phyloP scores from a whole-genome alignment of 2,329 filamentous ascomycete species.

The Chrysosphaeria jannelii region DNA sequence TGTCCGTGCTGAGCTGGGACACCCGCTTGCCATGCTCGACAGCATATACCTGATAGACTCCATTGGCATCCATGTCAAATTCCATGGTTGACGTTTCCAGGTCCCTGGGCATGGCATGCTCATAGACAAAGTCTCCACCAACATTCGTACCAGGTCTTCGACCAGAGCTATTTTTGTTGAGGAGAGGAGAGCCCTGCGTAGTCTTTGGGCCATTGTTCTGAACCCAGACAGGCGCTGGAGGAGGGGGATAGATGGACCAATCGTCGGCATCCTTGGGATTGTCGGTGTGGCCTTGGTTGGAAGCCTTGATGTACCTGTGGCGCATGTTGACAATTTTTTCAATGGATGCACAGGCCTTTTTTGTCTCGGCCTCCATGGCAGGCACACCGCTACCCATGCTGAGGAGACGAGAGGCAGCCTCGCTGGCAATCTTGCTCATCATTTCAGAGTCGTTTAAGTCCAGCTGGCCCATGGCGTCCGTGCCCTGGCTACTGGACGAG shows the following conservation, averaged over 20 bases:
- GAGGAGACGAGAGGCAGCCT: too few relatives aligned
- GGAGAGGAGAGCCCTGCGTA: conserved; percentile 2
- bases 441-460: too few relatives aligned
- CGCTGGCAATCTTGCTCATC: too few relatives aligned
- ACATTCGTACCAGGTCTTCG: conserved; percentile 75
- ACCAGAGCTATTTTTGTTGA: conserved; percentile 15
- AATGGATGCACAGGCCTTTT: too few relatives aligned
- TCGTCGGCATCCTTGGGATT: conserved; percentile 63
- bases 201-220: conserved; percentile 15
- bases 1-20: conserved; percentile 40
- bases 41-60: conserved; percentile 82
- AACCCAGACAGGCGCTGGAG: conserved; percentile 74
- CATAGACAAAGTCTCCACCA: conserved; percentile 83
- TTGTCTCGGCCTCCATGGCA: too few relatives aligned
- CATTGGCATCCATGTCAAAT: conserved; percentile 51
- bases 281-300: conserved; percentile 50
- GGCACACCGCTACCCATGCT: too few relatives aligned
- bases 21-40: conserved; percentile 27
- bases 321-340: conserved; percentile 68
- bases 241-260: conserved; percentile 77
- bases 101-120: too few relatives aligned
- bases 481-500: too few relatives aligned
- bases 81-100: conserved; percentile 41
- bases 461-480: too few relatives aligned
- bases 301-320: conserved; percentile 66